A percentile compares a stretch with the other conserved stretches of the same genome.
Conservation (phyloP, 768 basidiomycete species). For the Boletus rex-veris region DNA sequence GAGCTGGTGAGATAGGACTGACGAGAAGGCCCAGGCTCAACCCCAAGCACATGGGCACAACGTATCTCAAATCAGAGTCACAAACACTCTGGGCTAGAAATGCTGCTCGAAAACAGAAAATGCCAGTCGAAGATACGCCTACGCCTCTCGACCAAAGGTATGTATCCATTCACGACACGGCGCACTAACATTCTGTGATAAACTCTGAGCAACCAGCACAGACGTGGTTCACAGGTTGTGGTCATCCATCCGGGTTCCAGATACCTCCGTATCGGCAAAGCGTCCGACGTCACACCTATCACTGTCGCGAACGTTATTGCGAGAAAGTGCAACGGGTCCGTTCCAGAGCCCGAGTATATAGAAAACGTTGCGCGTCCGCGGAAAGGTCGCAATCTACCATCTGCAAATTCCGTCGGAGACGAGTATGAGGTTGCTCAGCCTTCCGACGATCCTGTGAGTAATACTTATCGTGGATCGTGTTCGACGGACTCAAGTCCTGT, state of each 20-base stretch:
- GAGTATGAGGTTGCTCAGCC: conserved; percentile 46
- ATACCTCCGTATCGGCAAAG: conserved; percentile 67
- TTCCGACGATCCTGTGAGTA: conserved; percentile 63
- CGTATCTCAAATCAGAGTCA: conserved; percentile 73
- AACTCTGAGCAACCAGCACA: conserved; percentile 35
- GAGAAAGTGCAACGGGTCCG: conserved; percentile 49
- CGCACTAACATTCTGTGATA: conserved; percentile 15
- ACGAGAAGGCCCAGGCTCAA: conserved; percentile 50
- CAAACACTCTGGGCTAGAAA: conserved; percentile 76
- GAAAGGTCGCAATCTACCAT: conserved; percentile 28
- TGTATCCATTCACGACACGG: conserved; percentile 4
- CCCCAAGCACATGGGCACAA: conserved; percentile 75
- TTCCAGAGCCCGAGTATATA: conserved; percentile 42
- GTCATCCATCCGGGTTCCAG: conserved; percentile 81
- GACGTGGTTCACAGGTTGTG: conserved; percentile 75
- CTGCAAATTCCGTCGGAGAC: conserved; percentile 38
- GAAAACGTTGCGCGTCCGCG: conserved; percentile 56
- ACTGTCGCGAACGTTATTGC: conserved; percentile 71
- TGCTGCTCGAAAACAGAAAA: conserved; percentile 50
- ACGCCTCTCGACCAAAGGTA: conserved; percentile 47
- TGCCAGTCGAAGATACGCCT: conserved; percentile 37
- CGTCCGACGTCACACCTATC: conserved; percentile 72
- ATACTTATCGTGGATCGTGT: neutral
- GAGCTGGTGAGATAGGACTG: conserved; percentile 7
- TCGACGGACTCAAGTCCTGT: conserved; percentile 1